Percentiles rank a stretch among this genome's conserved stretches.
Evolutionary conservation across 2,329 filamentous ascomycete genomes (phyloP).

Genomic region (Paraphoma sp.): DNA sequence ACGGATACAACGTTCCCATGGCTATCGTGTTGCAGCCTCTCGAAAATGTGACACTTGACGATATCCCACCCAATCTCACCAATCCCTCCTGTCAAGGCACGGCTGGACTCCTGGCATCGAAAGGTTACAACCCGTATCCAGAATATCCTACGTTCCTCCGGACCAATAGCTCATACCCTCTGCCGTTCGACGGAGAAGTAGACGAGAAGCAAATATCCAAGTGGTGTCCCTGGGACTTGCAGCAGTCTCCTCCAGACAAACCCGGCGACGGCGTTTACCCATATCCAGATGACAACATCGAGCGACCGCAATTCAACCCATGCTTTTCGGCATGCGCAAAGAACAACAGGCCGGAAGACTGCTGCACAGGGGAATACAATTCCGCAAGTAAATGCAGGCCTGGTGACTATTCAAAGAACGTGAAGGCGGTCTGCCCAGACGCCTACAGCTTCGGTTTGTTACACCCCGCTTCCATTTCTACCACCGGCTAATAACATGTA

Average conservation of each 20-base stretch:
- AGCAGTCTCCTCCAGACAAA: conserved; percentile 70
- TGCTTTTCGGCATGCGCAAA: conserved; percentile 80
- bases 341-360: conserved; percentile 70
- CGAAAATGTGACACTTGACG: conserved; percentile 64
- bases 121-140: conserved; percentile 56
- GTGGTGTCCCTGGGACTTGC: conserved; percentile 85
- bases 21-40: conserved; percentile 61
- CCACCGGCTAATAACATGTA: conserved; percentile 1
- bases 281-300: conserved; percentile 77
- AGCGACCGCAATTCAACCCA: conserved; percentile 75
- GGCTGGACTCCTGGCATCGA: conserved; percentile 61
- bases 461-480: conserved; percentile 1
- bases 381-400: conserved; percentile 69
- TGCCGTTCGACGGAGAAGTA: conserved; percentile 69
- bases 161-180: conserved; percentile 69
- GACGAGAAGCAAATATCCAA: conserved; percentile 63
- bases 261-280: conserved; percentile 79
- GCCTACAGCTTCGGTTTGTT: conserved; percentile 78
- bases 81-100: conserved; percentile 81
- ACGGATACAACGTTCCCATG: conserved; percentile 82
- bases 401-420: conserved; percentile 70
- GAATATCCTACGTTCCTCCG: conserved; percentile 61
- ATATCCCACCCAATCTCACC: conserved; percentile 76
- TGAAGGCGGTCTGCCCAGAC: conserved; percentile 81
- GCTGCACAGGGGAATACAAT: conserved; percentile 75